Base-by-base conservation (phyloP, 2,329 filamentous ascomycete species). In the Ceratocystis alfenasii region DNA sequence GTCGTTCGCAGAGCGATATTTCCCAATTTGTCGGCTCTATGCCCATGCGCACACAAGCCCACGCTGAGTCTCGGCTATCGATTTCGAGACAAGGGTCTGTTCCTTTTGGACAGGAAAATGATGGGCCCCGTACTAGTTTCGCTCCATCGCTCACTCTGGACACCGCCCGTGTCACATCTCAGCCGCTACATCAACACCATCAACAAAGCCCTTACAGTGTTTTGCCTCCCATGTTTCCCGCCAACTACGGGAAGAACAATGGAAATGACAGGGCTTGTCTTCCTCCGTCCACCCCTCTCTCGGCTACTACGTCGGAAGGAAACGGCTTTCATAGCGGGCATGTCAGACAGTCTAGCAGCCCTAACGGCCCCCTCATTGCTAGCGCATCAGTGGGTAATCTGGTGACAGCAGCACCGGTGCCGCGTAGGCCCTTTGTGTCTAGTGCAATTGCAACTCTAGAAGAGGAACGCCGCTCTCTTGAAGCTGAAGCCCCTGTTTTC, bases 361-460 rank as follows among this genome's bases (percentile, higher is more conserved):
- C 66, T 8, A 61, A 53, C 2, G 50, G 63, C 22, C 60, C 62
- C 25, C 41, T 62, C 33, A 50, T 66, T 20, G 50, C 63, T 3
- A 59, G 45, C 22, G 25, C 55, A 33, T 63, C 55, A n/a, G 33
- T 30, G 28, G 61, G 46, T 6, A 65, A 62, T 36, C 5, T 64
- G 44, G 46, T 67, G 36, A 64, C 64, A n/a, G 66, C 63, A 6
- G 66, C 66, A 6, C 66, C 66, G 25, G 64, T 60, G 25, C 66
- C 66, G 3, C 63, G 64, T 46, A 63, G 66, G 25, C 66, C 66
- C 7, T 67, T 67, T 67, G 66, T 44, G 48, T 63, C 66, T 15
- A 65, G 66, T 57, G 66, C 66, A 63, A 67, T 67, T 67, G 63
- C 66, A 44, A 65, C 66, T 22, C 50, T 67, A 60, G 66, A 67